Base-by-base conservation (phyloP, 345 rosid genomes). In the Eutrema yunnanense region DNA sequence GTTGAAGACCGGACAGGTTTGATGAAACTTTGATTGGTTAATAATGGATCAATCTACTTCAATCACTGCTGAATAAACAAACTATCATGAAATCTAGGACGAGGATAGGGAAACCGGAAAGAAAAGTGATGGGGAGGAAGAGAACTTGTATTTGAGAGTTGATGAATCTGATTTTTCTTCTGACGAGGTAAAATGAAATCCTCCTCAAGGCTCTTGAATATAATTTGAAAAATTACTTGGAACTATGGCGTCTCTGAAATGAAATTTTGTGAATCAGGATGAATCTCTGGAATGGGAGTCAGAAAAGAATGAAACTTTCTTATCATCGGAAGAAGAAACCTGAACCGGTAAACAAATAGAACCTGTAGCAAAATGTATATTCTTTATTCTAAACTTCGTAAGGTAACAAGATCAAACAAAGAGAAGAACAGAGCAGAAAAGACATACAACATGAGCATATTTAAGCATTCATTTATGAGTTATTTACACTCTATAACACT, bases 151-250 rank as follows among this genome's bases (percentile, higher is more conserved):
- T 72, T 73, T 80, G 49, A 72, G 47, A 36, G 69, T 72, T 12
- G 78, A 78, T 56, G 79, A 85, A 58, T 65, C 83, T 43, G 71
- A 72, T 27, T 70, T 52, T 59, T 78, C 84, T 37, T 78, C 83
- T 37, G 85, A 81, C 59, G 86, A 91, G 97, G 97, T 87, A 79
- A 59, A 63, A 51, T 49, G 46, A 41, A 14, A 54, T n/a, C 41
- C n/a, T 52, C 3, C 2, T 62, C 8, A 67, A 68, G 57, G 13
- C 8, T 62, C 32, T 67, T 30, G 40, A 34, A 59, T 5, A 41
- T 6, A 47, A 60, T 34, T 29, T 76, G 56, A n/a, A 56, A 9
- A 6, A 0, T 46, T 62, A 43, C 9, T 43, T 44, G 16, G 27
- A 71, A 38, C 53, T 16, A 51, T 53, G 29, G 3, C 62, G 44